These are phyloP conservation scores for Zychaea mexicana DNA, from an alignment of 371 early-diverging fungal species.

Conservation along the genomic window DNA sequence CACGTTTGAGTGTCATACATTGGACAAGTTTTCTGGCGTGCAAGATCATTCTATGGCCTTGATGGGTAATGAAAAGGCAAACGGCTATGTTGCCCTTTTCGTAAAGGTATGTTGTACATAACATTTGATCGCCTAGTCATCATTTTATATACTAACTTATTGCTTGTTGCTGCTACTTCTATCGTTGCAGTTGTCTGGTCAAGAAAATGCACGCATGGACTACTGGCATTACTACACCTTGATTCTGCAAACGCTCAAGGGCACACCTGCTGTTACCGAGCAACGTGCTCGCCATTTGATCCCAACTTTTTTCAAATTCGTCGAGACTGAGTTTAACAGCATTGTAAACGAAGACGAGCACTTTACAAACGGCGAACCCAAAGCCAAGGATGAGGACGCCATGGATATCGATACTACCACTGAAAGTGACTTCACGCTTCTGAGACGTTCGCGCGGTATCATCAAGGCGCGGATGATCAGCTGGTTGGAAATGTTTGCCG, in stretches of 20 bases:
- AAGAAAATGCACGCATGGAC: conserved; percentile 64
- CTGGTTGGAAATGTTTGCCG: conserved; percentile 78
- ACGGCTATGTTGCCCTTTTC: conserved; percentile 4
- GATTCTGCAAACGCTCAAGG: conserved; percentile 69
- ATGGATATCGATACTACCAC: conserved; percentile 30
- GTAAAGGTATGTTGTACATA: conserved; percentile 2
- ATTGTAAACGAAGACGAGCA: conserved; percentile 43
- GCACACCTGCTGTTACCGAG: conserved; percentile 72
- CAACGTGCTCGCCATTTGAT: conserved; percentile 71
- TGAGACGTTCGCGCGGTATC: conserved; percentile 43
- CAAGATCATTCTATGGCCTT: conserved; percentile 42
- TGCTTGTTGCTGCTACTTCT: background rate
- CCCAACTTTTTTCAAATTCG: conserved; percentile 75
- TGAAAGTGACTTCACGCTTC: conserved; percentile 32
- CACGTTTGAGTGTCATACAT: conserved; percentile 61
- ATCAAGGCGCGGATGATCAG: conserved; percentile 57
- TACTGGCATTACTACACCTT: conserved; percentile 76
- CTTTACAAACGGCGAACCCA: conserved; percentile 30
- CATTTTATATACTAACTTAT: no score
- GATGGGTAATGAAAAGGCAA: conserved; percentile 22
- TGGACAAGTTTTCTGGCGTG: conserved; percentile 37
- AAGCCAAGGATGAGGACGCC: conserved; percentile 22
- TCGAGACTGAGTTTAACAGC: conserved; percentile 60
- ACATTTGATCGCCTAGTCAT: background rate
- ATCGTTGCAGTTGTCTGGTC: conserved; percentile 28